Evolutionary conservation across 2,329 filamentous ascomycete species (phyloP).

Genomic region (Nothophaeocryptopus gaeumannii): DNA sequence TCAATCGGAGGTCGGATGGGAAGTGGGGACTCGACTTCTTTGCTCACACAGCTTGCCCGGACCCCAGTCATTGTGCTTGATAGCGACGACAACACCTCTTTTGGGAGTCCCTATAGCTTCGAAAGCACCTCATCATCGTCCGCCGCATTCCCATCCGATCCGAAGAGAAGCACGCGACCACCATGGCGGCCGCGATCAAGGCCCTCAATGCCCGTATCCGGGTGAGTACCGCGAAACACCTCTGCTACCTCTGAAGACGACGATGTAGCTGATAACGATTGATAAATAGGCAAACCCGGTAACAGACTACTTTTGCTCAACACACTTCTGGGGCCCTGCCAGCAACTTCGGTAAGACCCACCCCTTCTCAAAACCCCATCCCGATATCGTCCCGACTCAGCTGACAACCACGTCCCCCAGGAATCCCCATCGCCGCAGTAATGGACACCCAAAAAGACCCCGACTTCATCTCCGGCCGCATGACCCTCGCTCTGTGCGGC

Average conservation of each 20-base stretch:
- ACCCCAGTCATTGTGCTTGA: too few species aligned
- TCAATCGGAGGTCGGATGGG: too few species aligned
- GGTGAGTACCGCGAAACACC: slow-evolving; percentile 34
- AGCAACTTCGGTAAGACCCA: slow-evolving; percentile 45
- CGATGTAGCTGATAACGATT: neutral
- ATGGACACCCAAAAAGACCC: slow-evolving; percentile 55
- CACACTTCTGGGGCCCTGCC: slow-evolving; percentile 50
- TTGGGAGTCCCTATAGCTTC: too few species aligned
- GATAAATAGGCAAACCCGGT: slow-evolving; percentile 39
- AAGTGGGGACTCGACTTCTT: too few species aligned
- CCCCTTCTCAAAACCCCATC: too few species aligned
- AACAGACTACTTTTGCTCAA: slow-evolving; percentile 53
- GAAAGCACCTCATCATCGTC: too few species aligned
- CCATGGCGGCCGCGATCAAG: slow-evolving; percentile 55
- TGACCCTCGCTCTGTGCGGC: slow-evolving; percentile 60
- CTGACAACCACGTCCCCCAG: too few species aligned
- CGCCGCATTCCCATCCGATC: too few species aligned
- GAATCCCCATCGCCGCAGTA: slow-evolving; percentile 53
- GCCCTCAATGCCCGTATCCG: slow-evolving; percentile 54
- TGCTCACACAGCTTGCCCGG: too few species aligned
- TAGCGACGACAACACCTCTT: too few species aligned
- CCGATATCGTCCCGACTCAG: too few species aligned
- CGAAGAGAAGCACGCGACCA: neutral
- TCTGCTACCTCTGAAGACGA: neutral
- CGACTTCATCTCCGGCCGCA: slow-evolving; percentile 60